Conservation (phyloP, 2,329 filamentous ascomycete genomes). For the Alternaria ethzedia region DNA sequence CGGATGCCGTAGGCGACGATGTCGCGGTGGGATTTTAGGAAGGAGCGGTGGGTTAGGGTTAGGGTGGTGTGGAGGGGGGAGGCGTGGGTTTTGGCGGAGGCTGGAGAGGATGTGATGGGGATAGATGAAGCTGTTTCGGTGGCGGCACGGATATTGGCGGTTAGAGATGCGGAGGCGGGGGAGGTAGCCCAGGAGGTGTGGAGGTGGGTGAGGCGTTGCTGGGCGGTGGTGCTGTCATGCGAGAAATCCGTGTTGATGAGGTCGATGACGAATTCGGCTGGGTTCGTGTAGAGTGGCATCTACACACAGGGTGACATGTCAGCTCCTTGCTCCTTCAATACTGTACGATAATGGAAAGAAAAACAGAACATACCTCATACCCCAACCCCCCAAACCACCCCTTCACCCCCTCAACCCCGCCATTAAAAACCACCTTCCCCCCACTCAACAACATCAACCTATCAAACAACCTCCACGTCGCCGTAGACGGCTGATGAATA, state of each 20-base stretch:
- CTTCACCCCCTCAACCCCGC: constrained; percentile 64
- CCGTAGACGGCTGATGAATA: constrained; percentile 84
- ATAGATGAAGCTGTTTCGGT: background rate
- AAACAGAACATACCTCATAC: constrained; percentile 46
- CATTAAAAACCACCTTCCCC: constrained; percentile 76
- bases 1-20: constrained; percentile 84
- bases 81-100: constrained; percentile 40
- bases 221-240: constrained; percentile 55
- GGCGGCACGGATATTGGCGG: constrained; percentile 33
- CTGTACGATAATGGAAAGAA: no score
- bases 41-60: constrained; percentile 76
- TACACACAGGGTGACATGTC: constrained; percentile 28
- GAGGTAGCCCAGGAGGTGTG: constrained; percentile 64
- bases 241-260: constrained; percentile 79
- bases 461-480: constrained; percentile 81
- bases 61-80: constrained; percentile 60
- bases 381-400: constrained; percentile 69
- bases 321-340: background rate
- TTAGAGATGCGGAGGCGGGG: constrained; percentile 35
- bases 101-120: background rate
- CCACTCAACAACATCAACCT: constrained; percentile 75
- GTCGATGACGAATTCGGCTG: constrained; percentile 81
- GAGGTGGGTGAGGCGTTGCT: constrained; percentile 60
- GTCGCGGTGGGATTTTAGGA: constrained; percentile 85
- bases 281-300: constrained; percentile 75